These are phyloP conservation scores for Podosphaera xanthii DNA, from an alignment of 2,329 filamentous ascomycete species.

Conservation along the genomic window DNA sequence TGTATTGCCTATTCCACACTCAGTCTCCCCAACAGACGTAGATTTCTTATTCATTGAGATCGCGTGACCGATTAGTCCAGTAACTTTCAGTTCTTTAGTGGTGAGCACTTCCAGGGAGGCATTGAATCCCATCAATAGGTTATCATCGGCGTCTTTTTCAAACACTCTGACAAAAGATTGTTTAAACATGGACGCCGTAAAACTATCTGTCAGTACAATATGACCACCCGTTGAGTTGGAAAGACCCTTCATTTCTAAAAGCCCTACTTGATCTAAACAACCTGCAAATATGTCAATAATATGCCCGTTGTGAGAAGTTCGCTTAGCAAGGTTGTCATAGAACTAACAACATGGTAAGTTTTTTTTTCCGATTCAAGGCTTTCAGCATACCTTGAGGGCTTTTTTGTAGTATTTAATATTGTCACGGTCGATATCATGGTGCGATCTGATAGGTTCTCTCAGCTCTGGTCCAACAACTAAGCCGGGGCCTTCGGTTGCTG, in stretches of 20 bases:
- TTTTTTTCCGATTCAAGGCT: background rate
- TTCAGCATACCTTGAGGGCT: conserved; percentile 53
- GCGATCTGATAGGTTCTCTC: conserved; percentile 86
- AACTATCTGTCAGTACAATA: conserved; percentile 96
- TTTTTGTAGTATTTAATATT: conserved; percentile 99
- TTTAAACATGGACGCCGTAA: conserved; percentile 98
- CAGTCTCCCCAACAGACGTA: conserved; percentile 85
- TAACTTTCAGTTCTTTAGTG: conserved; percentile 95
- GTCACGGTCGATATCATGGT: conserved; percentile 95
- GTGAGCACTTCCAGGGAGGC: conserved; percentile 87
- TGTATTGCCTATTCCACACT: conserved; percentile 94
- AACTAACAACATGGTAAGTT: conserved; percentile 33
- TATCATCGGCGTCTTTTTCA: conserved; percentile 87
- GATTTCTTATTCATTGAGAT: conserved; percentile 97
- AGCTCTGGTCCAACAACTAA: conserved; percentile 93
- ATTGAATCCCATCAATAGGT: conserved; percentile 95
- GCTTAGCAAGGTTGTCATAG: conserved; percentile 83
- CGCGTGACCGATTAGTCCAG: conserved; percentile 86
- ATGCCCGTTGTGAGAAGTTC: conserved; percentile 87
- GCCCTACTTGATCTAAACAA: conserved; percentile 87
- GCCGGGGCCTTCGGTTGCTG: conserved; percentile 85
- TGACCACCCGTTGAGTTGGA: conserved; percentile 92
- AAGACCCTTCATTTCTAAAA: conserved; percentile 94
- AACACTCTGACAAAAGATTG: conserved; percentile 95
- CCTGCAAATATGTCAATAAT: conserved; percentile 96